These are phyloP conservation scores for Ottelia alismoides DNA, from an alignment of 106 monocot species.

Conservation along the genomic window DNA sequence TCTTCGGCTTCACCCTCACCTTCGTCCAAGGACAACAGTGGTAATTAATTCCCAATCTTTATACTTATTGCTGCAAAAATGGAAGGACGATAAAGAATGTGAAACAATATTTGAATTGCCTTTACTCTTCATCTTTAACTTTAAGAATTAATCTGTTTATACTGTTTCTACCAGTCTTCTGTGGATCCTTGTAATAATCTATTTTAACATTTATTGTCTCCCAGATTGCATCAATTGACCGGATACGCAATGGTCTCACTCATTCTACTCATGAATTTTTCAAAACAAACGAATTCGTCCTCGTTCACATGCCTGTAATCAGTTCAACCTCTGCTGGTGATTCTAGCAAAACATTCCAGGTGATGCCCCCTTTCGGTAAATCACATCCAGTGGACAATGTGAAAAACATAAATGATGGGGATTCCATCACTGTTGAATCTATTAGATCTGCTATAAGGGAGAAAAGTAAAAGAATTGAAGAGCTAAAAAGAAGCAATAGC, in stretches of 20 bases:
- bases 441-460: conserved; percentile 51
- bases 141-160: too few relatives aligned
- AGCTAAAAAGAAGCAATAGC: conserved; percentile 61
- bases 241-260: conserved; percentile 38
- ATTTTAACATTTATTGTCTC: not conserved
- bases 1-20: conserved; percentile 43
- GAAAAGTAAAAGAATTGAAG: conserved; percentile 55
- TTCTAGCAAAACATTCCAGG: conserved; percentile 23
- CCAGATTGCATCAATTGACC: conserved; percentile 52
- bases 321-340: conserved; percentile 17
- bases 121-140: not conserved
- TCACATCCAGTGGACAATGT: conserved; percentile 6
- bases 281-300: conserved; percentile 53
- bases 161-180: not conserved
- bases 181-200: not conserved
- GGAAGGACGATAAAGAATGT: not conserved
- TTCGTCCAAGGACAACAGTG: conserved; percentile 36
- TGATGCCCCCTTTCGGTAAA: conserved; percentile 33
- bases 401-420: conserved; percentile 3
- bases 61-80: not conserved
- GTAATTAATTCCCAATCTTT: conserved; percentile 19
- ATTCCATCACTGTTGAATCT: conserved; percentile 21
- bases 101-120: not conserved
- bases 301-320: conserved; percentile 72
- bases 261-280: conserved; percentile 47